phyloP scores from a whole-genome alignment of 148 eudicot species.

The Fagopyrum homotropicum region DNA sequence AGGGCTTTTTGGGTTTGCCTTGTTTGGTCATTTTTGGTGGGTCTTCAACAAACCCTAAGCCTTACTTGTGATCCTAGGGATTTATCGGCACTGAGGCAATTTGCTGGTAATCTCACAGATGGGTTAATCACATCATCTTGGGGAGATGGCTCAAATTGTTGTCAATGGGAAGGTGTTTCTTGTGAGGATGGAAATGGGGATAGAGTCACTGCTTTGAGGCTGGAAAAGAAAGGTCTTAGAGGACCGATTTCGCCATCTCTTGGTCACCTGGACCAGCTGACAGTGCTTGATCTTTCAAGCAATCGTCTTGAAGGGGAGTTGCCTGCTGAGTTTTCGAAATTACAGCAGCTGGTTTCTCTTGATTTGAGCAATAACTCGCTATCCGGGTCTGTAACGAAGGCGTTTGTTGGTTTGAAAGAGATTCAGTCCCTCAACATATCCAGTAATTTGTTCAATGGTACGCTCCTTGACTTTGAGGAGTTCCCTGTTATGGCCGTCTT shows the following conservation, averaged over 20 bases:
- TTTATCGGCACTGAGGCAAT: slow-evolving; percentile 49
- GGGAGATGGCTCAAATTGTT: slow-evolving; percentile 43
- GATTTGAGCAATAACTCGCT: slow-evolving; percentile 62
- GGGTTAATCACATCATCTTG: slow-evolving; percentile 43
- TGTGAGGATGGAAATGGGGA: slow-evolving; percentile 34
- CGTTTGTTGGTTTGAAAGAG: slow-evolving; percentile 32
- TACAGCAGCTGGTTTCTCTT: slow-evolving; percentile 39
- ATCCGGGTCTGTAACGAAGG: slow-evolving; percentile 30
- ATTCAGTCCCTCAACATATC: slow-evolving; percentile 51
- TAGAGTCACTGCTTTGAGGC: slow-evolving; percentile 43
- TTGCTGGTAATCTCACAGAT: slow-evolving; percentile 57
- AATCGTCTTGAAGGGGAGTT: slow-evolving; percentile 55
- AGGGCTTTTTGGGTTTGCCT: slow-evolving; percentile 45
- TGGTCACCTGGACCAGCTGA: slow-evolving; percentile 39
- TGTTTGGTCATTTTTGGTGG: slow-evolving; percentile 26
- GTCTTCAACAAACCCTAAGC: slow-evolving; percentile 33
- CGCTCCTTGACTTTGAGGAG: slow-evolving; percentile 36
- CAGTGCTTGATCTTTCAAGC: slow-evolving; percentile 57
- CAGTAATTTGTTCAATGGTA: slow-evolving; percentile 55
- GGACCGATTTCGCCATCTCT: slow-evolving; percentile 54
- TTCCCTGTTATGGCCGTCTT: slow-evolving; percentile 48
- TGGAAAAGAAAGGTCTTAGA: slow-evolving; percentile 39
- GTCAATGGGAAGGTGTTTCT: slow-evolving; percentile 69
- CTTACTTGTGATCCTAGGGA: slow-evolving; percentile 55
- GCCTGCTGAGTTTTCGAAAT: slow-evolving; percentile 46